phyloP scores from a whole-genome alignment of 495 filamentous ascomycete species.

The Glarea lozoyensis region DNA sequence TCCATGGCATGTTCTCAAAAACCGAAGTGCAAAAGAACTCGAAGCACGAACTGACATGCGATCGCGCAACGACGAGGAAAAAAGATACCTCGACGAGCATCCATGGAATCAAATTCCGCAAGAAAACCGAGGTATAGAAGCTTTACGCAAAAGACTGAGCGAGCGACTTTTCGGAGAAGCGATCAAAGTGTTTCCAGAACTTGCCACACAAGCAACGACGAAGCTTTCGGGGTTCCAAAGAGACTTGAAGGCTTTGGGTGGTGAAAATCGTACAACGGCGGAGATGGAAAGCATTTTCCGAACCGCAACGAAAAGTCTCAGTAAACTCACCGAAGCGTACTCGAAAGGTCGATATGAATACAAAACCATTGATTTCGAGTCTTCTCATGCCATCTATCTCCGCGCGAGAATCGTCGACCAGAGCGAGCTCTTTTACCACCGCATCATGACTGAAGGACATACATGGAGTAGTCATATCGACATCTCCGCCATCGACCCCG shows the following conservation, averaged over 20 bases:
- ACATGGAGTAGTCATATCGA: neutral
- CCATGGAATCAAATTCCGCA: neutral
- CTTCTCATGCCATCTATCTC: neutral
- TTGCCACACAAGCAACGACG: neutral
- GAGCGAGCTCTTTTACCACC: neutral
- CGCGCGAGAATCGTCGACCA: conserved; percentile 1
- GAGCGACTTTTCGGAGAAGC: neutral
- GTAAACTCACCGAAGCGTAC: neutral
- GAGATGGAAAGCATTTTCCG: neutral
- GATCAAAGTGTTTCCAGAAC: neutral
- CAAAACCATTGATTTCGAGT: neutral
- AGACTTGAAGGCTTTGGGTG: neutral
- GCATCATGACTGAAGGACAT: neutral
- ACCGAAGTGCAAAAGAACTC: conserved; percentile 12
- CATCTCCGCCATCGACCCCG: neutral
- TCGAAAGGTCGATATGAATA: neutral
- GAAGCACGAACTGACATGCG: neutral
- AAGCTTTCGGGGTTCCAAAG: neutral
- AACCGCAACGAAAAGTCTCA: neutral
- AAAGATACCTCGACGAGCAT: neutral
- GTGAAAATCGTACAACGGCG: neutral
- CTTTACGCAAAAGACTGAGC: neutral
- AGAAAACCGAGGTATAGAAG: neutral
- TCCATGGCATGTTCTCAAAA: conserved; percentile 39
- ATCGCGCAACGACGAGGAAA: neutral